Evolutionary conservation across 345 rosid genomes (phyloP).

Genomic region (Toxicodendron radicans): DNA sequence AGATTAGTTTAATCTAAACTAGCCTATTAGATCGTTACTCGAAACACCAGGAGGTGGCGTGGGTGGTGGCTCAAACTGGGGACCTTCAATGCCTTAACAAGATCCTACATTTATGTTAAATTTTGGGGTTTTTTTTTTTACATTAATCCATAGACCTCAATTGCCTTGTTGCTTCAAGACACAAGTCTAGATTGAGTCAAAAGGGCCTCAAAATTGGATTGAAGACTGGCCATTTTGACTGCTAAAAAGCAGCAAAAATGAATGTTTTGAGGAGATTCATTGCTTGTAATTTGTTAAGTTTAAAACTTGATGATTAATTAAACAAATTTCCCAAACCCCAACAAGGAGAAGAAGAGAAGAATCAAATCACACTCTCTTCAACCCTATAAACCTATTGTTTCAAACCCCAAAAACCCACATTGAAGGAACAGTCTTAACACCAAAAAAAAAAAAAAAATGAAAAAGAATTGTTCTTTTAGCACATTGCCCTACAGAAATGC

Average conservation of each 20-base stretch:
- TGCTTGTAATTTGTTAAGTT: conserved; percentile 19
- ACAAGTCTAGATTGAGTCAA: conserved; percentile 63
- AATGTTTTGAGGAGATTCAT: conserved; percentile 37
- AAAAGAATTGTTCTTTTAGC: not conserved
- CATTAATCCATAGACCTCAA: conserved; percentile 24
- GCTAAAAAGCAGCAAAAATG: conserved; percentile 39
- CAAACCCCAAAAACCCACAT: conserved; percentile 33
- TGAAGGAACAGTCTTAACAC: conserved; percentile 22
- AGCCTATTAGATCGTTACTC: conserved; percentile 26
- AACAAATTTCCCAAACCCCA: conserved; percentile 25
- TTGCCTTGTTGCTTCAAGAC: conserved; percentile 46
- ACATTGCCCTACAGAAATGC: conserved; percentile 29
- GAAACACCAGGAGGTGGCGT: conserved; percentile 46
- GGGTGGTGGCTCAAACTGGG: conserved; percentile 26
- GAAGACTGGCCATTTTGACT: conserved; percentile 33
- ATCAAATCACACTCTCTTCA: conserved; percentile 29
- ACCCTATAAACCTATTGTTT: conserved; percentile 17
- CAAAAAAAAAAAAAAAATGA: not conserved
- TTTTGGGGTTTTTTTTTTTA: not conserved
- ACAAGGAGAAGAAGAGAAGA: conserved; percentile 24
- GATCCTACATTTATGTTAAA: conserved; percentile 43
- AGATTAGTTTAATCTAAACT: not conserved
- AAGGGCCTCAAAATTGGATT: conserved; percentile 39
- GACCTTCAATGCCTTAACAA: conserved; percentile 29
- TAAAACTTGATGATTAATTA: not conserved